These are phyloP conservation scores for Sporormia fimetaria DNA, from an alignment of 495 filamentous ascomycete species.

Conservation along the genomic window DNA sequence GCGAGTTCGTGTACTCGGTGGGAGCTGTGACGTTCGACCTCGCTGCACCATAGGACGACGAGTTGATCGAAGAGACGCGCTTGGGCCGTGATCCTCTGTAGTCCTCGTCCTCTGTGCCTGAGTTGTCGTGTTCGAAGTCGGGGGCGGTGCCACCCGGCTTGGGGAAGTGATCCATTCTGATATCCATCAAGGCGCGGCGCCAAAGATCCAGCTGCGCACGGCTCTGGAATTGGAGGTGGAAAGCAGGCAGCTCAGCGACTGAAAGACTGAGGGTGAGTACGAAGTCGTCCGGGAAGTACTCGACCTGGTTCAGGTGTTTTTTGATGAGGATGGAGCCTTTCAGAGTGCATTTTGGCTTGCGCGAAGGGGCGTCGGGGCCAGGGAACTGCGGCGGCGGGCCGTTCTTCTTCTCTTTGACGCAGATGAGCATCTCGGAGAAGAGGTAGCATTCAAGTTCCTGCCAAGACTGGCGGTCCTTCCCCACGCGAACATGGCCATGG, in stretches of 20 bases:
- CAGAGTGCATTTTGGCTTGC: slow-evolving; percentile 67
- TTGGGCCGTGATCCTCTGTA: slow-evolving; percentile 54
- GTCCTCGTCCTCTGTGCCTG: slow-evolving; percentile 85
- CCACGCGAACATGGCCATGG: slow-evolving; percentile 83
- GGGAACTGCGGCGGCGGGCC: slow-evolving; percentile 49
- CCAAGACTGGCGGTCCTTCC: slow-evolving; percentile 95
- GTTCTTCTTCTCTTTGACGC: slow-evolving; percentile 90
- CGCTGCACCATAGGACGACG: slow-evolving; percentile 72
- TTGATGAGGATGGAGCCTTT: slow-evolving; percentile 98
- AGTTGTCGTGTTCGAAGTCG: slow-evolving; percentile 72
- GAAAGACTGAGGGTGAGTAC: slow-evolving; percentile 85
- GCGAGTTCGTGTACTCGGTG: slow-evolving; percentile 66
- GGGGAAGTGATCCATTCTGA: slow-evolving; percentile 54
- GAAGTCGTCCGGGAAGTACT: slow-evolving; percentile 60
- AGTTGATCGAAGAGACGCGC: slow-evolving; percentile 77
- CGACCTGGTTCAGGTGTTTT: slow-evolving; percentile 90
- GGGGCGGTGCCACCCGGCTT: slow-evolving; percentile 29
- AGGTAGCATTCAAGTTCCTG: slow-evolving; percentile 97
- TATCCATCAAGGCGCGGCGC: slow-evolving; percentile 76
- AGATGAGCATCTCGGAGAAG: slow-evolving; percentile 98
- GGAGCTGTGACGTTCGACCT: slow-evolving; percentile 64
- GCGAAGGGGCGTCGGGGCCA: slow-evolving; percentile 36
- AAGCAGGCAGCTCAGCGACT: slow-evolving; percentile 89
- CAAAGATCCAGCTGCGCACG: slow-evolving; percentile 79
- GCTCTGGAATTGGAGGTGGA: slow-evolving; percentile 85